phyloP scores from a whole-genome alignment of 495 filamentous ascomycete genomes.

The Glonium stellatum region DNA sequence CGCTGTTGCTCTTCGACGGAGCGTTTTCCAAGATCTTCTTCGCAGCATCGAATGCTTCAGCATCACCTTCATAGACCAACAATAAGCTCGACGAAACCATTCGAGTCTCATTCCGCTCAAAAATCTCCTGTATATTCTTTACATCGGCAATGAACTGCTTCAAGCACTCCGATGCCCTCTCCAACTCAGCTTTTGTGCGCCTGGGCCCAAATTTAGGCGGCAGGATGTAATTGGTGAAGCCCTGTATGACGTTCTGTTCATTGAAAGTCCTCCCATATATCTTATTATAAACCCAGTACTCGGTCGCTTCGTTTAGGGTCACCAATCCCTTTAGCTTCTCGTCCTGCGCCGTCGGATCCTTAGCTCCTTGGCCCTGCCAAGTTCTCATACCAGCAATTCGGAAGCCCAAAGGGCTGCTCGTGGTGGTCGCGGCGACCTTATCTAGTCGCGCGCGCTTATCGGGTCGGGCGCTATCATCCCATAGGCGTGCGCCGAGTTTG shows the following conservation, averaged over 20 bases:
- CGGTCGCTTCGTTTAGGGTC: conserved; percentile 41
- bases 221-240: conserved; percentile 69
- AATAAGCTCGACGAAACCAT: conserved; percentile 92
- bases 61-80: conserved; percentile 88
- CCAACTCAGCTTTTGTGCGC: conserved; percentile 21
- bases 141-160: conserved; percentile 62
- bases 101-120: conserved; percentile 73
- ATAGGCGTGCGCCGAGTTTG: conserved; percentile 80
- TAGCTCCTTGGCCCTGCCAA: conserved; percentile 59
- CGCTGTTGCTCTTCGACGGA: conserved; percentile 17
- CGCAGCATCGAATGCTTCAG: conserved; percentile 46
- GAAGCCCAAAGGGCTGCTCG: conserved; percentile 72
- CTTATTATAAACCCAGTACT: conserved; percentile 77
- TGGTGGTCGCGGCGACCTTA: conserved; percentile 69
- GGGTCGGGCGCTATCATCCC: conserved; percentile 71
- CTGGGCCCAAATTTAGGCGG: conserved; percentile 32
- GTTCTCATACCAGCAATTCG: conserved; percentile 92
- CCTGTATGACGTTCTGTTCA: conserved; percentile 62
- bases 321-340: conserved; percentile 40
- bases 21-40: conserved; percentile 55
- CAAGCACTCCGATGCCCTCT: conserved; percentile 51
- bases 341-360: conserved; percentile 36
- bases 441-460: conserved; percentile 77
- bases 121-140: conserved; percentile 51
- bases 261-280: conserved; percentile 74